Conservation (phyloP, 331 rosid species). For the Pyrus hybrid region DNA sequence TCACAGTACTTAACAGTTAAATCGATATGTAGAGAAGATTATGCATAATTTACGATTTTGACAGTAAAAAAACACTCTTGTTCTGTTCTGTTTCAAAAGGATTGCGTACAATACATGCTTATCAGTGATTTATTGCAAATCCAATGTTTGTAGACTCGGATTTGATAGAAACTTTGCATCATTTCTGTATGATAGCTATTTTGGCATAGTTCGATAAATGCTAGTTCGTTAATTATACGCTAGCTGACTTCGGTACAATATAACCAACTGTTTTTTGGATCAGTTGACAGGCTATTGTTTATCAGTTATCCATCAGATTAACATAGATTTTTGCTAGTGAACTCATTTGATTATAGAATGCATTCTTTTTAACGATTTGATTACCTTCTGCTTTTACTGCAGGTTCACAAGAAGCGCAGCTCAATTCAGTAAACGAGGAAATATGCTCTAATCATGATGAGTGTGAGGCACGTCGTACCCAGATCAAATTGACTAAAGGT, state of each 20-base stretch:
- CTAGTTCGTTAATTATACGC: neutral
- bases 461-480: slow-evolving; percentile 71
- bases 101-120: neutral
- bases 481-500: slow-evolving; percentile 84
- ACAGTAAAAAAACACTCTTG: neutral
- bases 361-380: neutral
- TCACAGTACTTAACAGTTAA: too few relatives aligned
- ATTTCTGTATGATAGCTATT: neutral
- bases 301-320: neutral
- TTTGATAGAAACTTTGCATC: neutral
- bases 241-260: neutral
- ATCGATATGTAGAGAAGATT: too few relatives aligned
- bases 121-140: neutral
- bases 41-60: too few relatives aligned
- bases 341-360: neutral
- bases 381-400: slow-evolving; percentile 4
- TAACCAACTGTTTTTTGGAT: neutral
- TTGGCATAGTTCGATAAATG: neutral
- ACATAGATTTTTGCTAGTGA: neutral
- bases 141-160: neutral
- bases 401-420: slow-evolving; percentile 85
- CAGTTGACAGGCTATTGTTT: neutral
- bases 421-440: slow-evolving; percentile 27
- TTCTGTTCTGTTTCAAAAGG: neutral
- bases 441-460: slow-evolving; percentile 76